Evolutionary conservation across 1,139 yeast species (phyloP).

Genomic region (Yarrowia galli): DNA sequence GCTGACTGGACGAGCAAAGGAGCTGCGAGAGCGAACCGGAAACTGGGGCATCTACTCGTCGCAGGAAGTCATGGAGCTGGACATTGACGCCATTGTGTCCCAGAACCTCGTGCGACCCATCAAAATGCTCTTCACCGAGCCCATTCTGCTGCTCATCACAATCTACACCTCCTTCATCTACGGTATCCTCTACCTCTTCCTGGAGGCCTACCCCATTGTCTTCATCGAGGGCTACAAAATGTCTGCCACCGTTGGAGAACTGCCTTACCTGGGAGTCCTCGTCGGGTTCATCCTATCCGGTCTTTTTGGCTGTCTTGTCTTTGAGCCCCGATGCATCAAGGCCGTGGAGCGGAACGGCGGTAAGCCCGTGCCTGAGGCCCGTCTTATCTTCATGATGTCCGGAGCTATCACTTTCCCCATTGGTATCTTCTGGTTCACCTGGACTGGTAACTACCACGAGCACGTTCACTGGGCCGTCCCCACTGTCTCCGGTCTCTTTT

Average conservation of each 20-base stretch:
- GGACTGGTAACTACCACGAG: slow-evolving; percentile 77
- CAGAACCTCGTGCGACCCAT: slow-evolving; percentile 77
- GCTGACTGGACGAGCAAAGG: slow-evolving; percentile 56
- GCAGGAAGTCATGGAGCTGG: slow-evolving; percentile 72
- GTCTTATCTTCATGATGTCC: slow-evolving; percentile 73
- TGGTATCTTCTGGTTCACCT: slow-evolving; percentile 82
- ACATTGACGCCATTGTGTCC: slow-evolving; percentile 68
- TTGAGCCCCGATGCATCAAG: slow-evolving; percentile 51
- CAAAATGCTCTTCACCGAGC: slow-evolving; percentile 71
- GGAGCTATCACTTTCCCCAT: slow-evolving; percentile 73
- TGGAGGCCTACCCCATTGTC: slow-evolving; percentile 81
- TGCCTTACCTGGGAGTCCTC: slow-evolving; percentile 53
- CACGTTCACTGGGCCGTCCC: slow-evolving; percentile 84
- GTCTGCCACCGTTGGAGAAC: slow-evolving; percentile 62
- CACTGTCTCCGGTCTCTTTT: slow-evolving; percentile 68
- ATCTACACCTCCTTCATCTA: slow-evolving; percentile 83
- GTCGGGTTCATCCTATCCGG: slow-evolving; percentile 56
- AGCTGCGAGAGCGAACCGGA: slow-evolving; percentile 57
- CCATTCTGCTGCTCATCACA: slow-evolving; percentile 71
- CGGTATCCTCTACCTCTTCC: slow-evolving; percentile 79
- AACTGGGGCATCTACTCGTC: slow-evolving; percentile 88
- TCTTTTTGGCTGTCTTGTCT: slow-evolving; percentile 41
- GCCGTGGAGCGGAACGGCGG: slow-evolving; percentile 60
- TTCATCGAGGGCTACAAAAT: slow-evolving; percentile 66
- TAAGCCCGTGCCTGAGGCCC: slow-evolving; percentile 75